phyloP scores from a whole-genome alignment of 176 grass and related monocot genomes.

The Poa annua region DNA sequence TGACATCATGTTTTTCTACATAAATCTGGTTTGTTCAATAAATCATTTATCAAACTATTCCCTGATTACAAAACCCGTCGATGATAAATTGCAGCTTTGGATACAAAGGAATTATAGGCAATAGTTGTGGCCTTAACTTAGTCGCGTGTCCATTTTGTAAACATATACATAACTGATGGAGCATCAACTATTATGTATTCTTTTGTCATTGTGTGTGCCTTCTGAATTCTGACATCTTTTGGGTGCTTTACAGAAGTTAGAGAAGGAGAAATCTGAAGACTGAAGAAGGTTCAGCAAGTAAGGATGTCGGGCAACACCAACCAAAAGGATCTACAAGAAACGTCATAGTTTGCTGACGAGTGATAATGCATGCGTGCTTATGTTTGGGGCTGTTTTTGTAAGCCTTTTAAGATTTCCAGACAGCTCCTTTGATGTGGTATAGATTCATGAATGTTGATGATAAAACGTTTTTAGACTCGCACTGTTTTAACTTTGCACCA shows the following conservation, averaged over 20 bases:
- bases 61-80: neutral
- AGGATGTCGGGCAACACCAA: constrained; percentile 19
- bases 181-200: neutral
- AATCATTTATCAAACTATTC: neutral
- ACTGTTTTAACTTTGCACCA: neutral
- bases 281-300: constrained; percentile 20
- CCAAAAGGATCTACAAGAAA: neutral
- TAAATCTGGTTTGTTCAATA: neutral
- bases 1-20: neutral
- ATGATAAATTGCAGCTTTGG: neutral
- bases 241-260: constrained; percentile 49
- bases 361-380: neutral
- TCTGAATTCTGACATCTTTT: constrained; percentile 14
- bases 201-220: neutral
- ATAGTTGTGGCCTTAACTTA: neutral
- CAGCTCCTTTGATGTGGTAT: neutral
- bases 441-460: constrained; percentile 23
- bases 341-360: neutral
- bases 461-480: neutral
- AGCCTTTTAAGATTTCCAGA: constrained; percentile 1
- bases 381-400: constrained; percentile 13
- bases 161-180: neutral
- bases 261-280: constrained; percentile 50
- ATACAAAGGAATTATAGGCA: neutral
- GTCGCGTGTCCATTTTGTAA: neutral